phyloP scores from a whole-genome alignment of 2,329 filamentous ascomycete species.

The Paraphoma sp. region DNA sequence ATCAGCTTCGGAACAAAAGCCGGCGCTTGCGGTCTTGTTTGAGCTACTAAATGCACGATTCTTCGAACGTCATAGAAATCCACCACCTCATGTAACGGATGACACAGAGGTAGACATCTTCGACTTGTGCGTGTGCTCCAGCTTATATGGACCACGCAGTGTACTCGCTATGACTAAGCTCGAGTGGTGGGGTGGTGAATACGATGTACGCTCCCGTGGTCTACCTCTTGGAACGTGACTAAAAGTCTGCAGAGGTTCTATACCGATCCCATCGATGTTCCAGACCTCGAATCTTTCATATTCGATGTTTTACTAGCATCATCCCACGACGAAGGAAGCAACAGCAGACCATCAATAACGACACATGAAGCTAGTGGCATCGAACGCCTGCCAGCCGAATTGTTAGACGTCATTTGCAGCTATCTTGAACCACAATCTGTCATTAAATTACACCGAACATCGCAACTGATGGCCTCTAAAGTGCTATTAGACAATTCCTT shows the following conservation, averaged over 20 bases:
- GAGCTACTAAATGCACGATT: constrained; percentile 19
- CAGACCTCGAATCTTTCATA: not conserved
- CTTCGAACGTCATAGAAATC: not conserved
- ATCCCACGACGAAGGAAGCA: not conserved
- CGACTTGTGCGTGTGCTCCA: constrained; percentile 11
- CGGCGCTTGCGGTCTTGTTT: constrained; percentile 15
- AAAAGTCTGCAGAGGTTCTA: constrained; percentile 28
- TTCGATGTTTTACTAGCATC: not conserved
- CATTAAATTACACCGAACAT: constrained; percentile 27
- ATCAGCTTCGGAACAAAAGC: not conserved
- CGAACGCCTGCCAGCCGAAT: constrained; percentile 24
- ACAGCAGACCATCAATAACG: not conserved
- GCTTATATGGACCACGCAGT: constrained; percentile 24
- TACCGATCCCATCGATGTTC: constrained; percentile 22
- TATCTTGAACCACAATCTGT: constrained; percentile 19
- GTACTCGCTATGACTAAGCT: constrained; percentile 23
- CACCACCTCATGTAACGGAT: not conserved
- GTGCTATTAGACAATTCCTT: constrained; percentile 30
- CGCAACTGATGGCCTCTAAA: constrained; percentile 22
- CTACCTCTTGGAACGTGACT: not conserved
- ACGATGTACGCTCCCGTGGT: constrained; percentile 21
- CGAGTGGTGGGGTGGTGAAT: constrained; percentile 33
- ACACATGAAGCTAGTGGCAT: constrained; percentile 8
- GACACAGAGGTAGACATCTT: constrained; percentile 25
- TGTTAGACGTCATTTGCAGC: constrained; percentile 22